These are phyloP conservation scores for Pseudocohnilembus persalinus DNA, from an alignment of 169 alveolate genomes.

Conservation along the genomic window DNA sequence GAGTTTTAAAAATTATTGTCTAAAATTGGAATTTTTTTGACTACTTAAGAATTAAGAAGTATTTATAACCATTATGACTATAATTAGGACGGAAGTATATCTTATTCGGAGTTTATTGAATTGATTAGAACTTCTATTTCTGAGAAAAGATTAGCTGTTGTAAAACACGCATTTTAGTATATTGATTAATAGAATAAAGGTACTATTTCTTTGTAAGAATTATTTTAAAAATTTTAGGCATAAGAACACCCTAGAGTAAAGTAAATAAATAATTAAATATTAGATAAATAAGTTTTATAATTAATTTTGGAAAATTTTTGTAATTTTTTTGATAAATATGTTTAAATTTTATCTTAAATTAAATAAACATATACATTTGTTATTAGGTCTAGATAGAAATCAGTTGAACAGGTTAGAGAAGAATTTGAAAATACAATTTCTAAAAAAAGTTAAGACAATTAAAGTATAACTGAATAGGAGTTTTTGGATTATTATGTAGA, in stretches of 20 bases:
- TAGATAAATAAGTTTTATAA: neutral
- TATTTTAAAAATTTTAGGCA: neutral
- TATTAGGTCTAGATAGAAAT: conserved; percentile 61
- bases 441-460: conserved; percentile 50
- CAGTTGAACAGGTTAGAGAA: conserved; percentile 50
- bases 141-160: conserved; percentile 61
- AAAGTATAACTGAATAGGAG: conserved; percentile 45
- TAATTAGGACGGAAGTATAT: conserved; percentile 58
- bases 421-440: conserved; percentile 60
- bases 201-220: neutral
- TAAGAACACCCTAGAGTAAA: neutral
- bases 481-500: conserved; percentile 72
- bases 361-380: conserved; percentile 1
- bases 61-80: conserved; percentile 61
- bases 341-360: neutral
- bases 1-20: conserved; percentile 65
- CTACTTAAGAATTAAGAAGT: conserved; percentile 56
- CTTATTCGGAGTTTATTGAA: conserved; percentile 58
- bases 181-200: conserved; percentile 53
- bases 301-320: conserved; percentile 9
- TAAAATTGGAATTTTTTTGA: conserved; percentile 64
- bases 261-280: neutral
- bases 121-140: conserved; percentile 57
- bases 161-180: conserved; percentile 57
- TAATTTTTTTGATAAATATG: neutral